Base-by-base conservation (phyloP, 345 rosid genomes). In the Eucalyptus marginata region DNA sequence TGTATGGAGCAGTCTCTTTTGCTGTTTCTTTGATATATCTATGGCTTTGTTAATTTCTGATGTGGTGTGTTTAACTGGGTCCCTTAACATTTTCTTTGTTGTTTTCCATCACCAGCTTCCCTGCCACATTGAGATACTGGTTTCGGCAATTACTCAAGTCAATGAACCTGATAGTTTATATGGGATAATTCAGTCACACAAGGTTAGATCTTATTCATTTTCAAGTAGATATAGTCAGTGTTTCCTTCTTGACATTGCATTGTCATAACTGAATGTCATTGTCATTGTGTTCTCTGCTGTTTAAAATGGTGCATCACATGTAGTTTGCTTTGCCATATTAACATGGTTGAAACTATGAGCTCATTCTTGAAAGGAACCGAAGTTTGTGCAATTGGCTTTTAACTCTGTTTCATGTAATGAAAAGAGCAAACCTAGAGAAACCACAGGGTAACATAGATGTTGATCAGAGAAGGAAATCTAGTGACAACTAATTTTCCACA, bases 111-210 rank as follows among this genome's bases (percentile, higher is more conserved):
- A 88, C 90, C 96, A 97, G 99, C 90, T 97, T 87, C 96, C 96
- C 24, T 92, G 90, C 88, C 99, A 96, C 86, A 91, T 96, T 90
- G 98, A 96, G 91, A 93, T 97, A 90, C 97, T 97, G 91, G 92
- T 96, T 88, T 96, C 96, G 49, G 99, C 99, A 88, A 93, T 96
- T 88, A 96, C 96, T 91, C 94, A 94, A 91, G 97, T 97, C 90
- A 96, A 97, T 89, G 99, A 96, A 92, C 98, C 98, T n/a, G 99
- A 97, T 93, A 96, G 98, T 94, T 92, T 97, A 90, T 96, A 97
- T 93, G 99, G 98, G 92, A 94, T 96, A 87, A 93, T 96, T 92
- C 98, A 95, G 92, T 95, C 98, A 54, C 96, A 96, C 90, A 95
- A 97, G 95, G 99, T 97, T 49, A 79, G 95, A 89, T 85, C 79